Percentiles rank a stretch among this genome's conserved stretches.
These are phyloP conservation scores for Talaromyces sp. DNA, from an alignment of 2,329 filamentous ascomycete species.

Conservation along the genomic window DNA sequence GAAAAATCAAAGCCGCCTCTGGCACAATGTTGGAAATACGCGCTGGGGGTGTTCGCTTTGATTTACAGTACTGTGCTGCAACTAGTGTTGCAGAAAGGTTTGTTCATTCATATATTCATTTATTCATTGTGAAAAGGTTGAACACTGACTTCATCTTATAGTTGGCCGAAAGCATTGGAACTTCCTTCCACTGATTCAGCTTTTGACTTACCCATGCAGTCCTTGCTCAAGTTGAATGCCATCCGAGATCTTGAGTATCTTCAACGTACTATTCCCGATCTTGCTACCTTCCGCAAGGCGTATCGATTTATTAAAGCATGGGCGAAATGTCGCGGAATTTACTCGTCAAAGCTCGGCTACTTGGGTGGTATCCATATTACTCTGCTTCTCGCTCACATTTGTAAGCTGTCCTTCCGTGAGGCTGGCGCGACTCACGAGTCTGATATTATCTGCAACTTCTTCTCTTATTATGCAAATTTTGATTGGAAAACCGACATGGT, in stretches of 20 bases:
- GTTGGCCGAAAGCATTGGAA: slow-evolving; percentile 34
- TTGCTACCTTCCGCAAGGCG: slow-evolving; percentile 53
- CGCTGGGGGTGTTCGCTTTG: slow-evolving; percentile 54
- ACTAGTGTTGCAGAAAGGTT: slow-evolving; percentile 50
- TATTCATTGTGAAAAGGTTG: not conserved
- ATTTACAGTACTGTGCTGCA: slow-evolving; percentile 63
- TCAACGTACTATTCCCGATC: slow-evolving; percentile 55
- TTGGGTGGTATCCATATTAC: slow-evolving; percentile 62
- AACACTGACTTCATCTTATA: slow-evolving; percentile 18
- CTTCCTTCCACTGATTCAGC: slow-evolving; percentile 49
- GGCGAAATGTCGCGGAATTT: slow-evolving; percentile 59
- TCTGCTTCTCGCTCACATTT: slow-evolving; percentile 55
- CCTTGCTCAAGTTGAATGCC: slow-evolving; percentile 59
- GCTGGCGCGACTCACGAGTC: slow-evolving; percentile 39
- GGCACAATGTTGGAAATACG: slow-evolving; percentile 62
- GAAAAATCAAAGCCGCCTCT: slow-evolving; percentile 54
- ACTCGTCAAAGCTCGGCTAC: slow-evolving; percentile 61
- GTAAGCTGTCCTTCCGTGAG: slow-evolving; percentile 49
- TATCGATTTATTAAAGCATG: slow-evolving; percentile 59
- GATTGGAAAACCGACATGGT: slow-evolving; percentile 54
- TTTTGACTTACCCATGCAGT: slow-evolving; percentile 53
- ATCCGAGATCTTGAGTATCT: slow-evolving; percentile 59
- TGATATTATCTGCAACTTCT: slow-evolving; percentile 57
- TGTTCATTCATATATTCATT: not conserved
- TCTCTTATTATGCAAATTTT: slow-evolving; percentile 57